phyloP scores from a whole-genome alignment of 2,329 filamentous ascomycete genomes.

The Aureobasidium mangrovei region DNA sequence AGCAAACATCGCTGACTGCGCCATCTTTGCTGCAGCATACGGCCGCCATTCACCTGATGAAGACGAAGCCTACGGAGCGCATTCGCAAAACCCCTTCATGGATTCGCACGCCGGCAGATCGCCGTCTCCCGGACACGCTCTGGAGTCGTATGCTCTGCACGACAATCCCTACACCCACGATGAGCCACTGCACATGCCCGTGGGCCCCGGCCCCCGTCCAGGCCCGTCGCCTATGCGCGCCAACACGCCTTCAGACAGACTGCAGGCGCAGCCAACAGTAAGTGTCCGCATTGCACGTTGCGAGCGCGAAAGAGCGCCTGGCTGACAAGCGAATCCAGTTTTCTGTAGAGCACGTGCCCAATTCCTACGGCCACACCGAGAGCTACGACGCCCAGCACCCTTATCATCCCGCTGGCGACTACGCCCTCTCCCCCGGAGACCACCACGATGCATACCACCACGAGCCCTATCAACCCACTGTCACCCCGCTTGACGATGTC shows the following conservation, averaged over 20 bases:
- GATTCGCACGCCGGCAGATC: conserved; percentile 51
- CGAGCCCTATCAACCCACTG: conserved; percentile 65
- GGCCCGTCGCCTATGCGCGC: conserved; percentile 20
- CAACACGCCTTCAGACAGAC: conserved; percentile 58
- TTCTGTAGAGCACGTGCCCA: conserved; percentile 59
- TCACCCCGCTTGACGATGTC: conserved; percentile 15
- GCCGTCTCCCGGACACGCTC: conserved; percentile 67
- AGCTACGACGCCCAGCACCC: conserved; percentile 45
- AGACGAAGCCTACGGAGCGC: conserved; percentile 21
- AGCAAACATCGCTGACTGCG: conserved; percentile 8
- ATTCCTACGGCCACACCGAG: conserved; percentile 55
- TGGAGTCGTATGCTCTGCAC: conserved; percentile 72
- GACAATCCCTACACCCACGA: conserved; percentile 58
- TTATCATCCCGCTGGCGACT: conserved; percentile 45
- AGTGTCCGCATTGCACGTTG: conserved; percentile 32
- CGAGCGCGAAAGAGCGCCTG: background rate
- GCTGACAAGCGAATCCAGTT: conserved; percentile 40
- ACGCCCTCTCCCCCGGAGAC: conserved; percentile 69
- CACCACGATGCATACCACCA: conserved; percentile 85
- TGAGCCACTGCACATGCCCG: conserved; percentile 59
- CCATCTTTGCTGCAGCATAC: conserved; percentile 12
- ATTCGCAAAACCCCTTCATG: conserved; percentile 33
- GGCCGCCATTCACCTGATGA: conserved; percentile 18
- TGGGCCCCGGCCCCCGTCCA: conserved; percentile 45
- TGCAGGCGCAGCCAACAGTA: conserved; percentile 79